Conservation (phyloP, 768 basidiomycete genomes). For the Lactarius hatsudake region DNA sequence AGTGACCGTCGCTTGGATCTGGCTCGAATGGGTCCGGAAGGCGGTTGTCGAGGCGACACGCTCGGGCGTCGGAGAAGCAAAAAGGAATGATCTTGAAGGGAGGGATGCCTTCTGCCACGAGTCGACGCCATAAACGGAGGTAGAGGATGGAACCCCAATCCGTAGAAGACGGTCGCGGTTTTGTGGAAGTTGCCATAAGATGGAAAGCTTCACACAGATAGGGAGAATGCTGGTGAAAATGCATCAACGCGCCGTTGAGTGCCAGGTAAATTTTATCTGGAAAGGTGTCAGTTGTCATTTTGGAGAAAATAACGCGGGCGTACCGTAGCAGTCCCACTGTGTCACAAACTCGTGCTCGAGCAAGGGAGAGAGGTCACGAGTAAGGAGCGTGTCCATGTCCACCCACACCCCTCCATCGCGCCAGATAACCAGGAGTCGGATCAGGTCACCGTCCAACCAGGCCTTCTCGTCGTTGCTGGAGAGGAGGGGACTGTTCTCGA, state of each 20-base stretch:
- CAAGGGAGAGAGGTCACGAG: conserved; percentile 80
- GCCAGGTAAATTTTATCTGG: conserved; percentile 26
- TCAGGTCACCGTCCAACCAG: conserved; percentile 93
- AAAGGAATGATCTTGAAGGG: conserved; percentile 94
- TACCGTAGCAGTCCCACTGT: conserved; percentile 99
- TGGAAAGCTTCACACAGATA: conserved; percentile 98
- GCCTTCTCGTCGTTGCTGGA: conserved; percentile 69
- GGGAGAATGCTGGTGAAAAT: conserved; percentile 85
- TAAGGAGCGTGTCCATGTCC: conserved; percentile 95
- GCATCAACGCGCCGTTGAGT: conserved; percentile 94
- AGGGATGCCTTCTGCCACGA: conserved; percentile 64
- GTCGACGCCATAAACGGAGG: conserved; percentile 84
- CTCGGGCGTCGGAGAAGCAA: conserved; percentile 90
- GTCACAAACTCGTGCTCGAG: conserved; percentile 95
- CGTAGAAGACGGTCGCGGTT: conserved; percentile 75
- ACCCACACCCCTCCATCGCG: conserved; percentile 92
- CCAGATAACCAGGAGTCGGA: conserved; percentile 88
- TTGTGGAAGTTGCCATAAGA: conserved; percentile 60
- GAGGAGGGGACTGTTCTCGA: conserved; percentile 65
- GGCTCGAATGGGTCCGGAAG: conserved; percentile 84
- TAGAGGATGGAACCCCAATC: conserved; percentile 96
- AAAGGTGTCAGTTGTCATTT: background rate
- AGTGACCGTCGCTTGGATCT: conserved; percentile 48
- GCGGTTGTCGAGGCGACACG: conserved; percentile 89
- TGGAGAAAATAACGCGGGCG: conserved; percentile 27